Conservation (phyloP, 371 early-diverging fungal species). For the Nematocida sp. region DNA sequence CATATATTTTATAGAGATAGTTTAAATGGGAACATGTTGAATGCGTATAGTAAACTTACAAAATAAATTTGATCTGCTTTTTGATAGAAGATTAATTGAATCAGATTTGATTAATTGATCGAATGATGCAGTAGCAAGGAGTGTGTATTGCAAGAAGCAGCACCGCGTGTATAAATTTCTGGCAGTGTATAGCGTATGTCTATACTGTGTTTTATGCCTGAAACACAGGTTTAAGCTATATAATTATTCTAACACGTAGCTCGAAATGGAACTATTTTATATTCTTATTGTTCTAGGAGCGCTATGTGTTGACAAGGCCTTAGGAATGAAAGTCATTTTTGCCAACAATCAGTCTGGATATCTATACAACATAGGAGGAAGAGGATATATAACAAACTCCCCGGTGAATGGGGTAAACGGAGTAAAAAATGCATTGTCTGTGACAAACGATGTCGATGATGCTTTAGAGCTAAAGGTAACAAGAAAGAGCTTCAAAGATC, state of each 20-base stretch:
- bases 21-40: too few relatives aligned
- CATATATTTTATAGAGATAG: too few relatives aligned
- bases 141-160: too few relatives aligned
- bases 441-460: not conserved
- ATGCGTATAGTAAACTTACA: too few relatives aligned
- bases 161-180: not conserved
- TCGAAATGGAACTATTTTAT: not conserved
- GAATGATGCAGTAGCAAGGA: too few relatives aligned
- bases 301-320: not conserved
- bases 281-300: not conserved
- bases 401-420: not conserved
- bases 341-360: slow-evolving; percentile 32
- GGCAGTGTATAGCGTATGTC: not conserved
- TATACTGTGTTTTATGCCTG: slow-evolving; percentile 28
- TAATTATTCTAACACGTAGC: not conserved
- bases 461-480: slow-evolving; percentile 9
- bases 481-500: not conserved
- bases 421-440: not conserved
- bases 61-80: too few relatives aligned
- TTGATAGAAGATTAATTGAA: too few relatives aligned
- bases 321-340: not conserved
- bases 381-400: slow-evolving; percentile 5
- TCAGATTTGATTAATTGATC: too few relatives aligned
- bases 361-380: slow-evolving; percentile 24
- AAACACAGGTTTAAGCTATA: slow-evolving; percentile 32